Evolutionary conservation across 495 filamentous ascomycete genomes (phyloP).

Genomic region (Aspergillus egyptiacus): DNA sequence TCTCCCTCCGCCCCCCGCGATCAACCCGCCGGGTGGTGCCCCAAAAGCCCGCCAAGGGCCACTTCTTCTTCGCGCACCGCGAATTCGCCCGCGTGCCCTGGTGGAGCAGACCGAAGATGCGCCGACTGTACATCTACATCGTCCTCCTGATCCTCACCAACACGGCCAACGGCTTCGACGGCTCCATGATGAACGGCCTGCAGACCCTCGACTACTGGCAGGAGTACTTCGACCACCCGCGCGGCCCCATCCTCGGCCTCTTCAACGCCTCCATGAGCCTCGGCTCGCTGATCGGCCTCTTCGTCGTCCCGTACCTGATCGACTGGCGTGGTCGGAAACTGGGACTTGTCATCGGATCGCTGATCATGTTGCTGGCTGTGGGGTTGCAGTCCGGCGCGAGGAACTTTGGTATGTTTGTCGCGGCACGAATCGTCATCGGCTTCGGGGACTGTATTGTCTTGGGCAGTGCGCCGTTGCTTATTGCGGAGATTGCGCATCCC

Average conservation of each 20-base stretch:
- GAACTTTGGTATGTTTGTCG: conserved; percentile 7
- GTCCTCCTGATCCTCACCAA: conserved; percentile 19
- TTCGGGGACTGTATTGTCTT: conserved; percentile 1
- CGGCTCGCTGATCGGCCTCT: conserved; percentile 18
- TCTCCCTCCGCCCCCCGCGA: background rate
- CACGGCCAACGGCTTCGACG: conserved; percentile 25
- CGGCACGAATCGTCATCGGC: background rate
- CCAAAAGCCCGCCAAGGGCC: conserved; percentile 1
- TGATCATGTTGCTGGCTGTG: conserved; percentile 23
- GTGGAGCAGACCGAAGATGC: conserved; percentile 25
- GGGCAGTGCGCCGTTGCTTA: conserved; percentile 4
- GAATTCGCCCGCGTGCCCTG: conserved; percentile 16
- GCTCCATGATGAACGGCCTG: conserved; percentile 48
- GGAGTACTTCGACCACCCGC: conserved; percentile 35
- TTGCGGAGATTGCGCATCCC: conserved; percentile 7
- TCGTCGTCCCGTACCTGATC: conserved; percentile 19
- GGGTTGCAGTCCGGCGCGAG: background rate
- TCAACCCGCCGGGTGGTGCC: background rate
- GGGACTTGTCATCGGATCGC: conserved; percentile 15
- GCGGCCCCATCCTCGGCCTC: conserved; percentile 23
- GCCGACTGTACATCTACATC: conserved; percentile 23
- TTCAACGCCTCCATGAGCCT: conserved; percentile 23
- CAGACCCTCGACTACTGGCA: conserved; percentile 44
- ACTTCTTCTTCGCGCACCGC: conserved; percentile 2
- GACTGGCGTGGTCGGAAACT: conserved; percentile 17